Base-by-base conservation (phyloP, 1,284 basidiomycete genomes). In the Binderoboletus segoi region DNA sequence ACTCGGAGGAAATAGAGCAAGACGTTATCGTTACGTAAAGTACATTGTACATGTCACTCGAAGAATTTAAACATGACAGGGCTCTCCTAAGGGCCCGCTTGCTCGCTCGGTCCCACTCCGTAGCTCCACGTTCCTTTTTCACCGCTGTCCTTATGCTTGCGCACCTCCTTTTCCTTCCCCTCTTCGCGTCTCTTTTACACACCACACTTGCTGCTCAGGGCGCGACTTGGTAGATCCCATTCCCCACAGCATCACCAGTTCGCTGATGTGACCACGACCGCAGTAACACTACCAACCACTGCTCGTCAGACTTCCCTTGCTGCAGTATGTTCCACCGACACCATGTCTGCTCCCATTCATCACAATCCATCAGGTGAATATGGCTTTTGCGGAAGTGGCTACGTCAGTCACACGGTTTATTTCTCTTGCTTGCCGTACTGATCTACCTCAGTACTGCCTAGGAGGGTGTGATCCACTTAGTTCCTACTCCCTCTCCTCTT, bases 401-500 rank as follows among this genome's bases (percentile, higher is more conserved):
- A 74, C 51, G 84, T 85, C 61, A 52, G 78, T 63, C 53, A n/a
- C n/a, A n/a, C 53, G 5, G 33, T 45, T 26, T 7, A 50, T 49
- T 43, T 16, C 38, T 12, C 47, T 26, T 16, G 26, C 8, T 40
- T 43, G 8, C 50, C 46, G 3, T 54, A 32, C 54, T 62, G 28
- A 65, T 46, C 21, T 28, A 26, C 21, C 30, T 26, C 63, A 88
- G 84, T 92, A 85, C 71, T 93, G 91, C 66, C 75, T 92, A 28
- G 89, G 89, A 43, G 92, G 92, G 12, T 94, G 93, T 73, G 84
- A 94, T 66, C 90, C 92, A 11, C 78, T 91, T 43, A 73, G 78
- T 38, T 93, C 91, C 2, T 70, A 84, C 66, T 68, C 79, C 6
- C 73, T 88, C 38, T 73, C 73, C 50, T 91, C 90, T 1, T 94